Conservation (phyloP, 768 basidiomycete genomes). For the Boletus tylopilopsis region DNA sequence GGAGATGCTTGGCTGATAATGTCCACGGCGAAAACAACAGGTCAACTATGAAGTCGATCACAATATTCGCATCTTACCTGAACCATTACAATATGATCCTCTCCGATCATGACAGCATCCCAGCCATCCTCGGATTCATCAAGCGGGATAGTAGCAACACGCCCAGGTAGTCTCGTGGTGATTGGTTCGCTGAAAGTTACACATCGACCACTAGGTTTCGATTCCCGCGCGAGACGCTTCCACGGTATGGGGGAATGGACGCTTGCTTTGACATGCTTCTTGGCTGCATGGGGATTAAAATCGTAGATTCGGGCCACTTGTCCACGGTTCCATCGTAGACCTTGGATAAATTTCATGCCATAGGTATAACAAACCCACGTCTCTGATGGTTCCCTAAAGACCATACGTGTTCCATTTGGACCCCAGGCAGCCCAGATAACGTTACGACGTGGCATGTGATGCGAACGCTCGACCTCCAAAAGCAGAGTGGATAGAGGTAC, state of each 20-base stretch:
- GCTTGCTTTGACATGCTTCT: constrained; percentile 10
- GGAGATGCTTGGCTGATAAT: constrained; percentile 9
- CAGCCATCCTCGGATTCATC: constrained; percentile 15
- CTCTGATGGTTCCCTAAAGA: constrained; percentile 25
- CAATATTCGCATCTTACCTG: constrained; percentile 18
- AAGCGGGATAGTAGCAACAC: constrained; percentile 18
- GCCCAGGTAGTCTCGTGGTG: constrained; percentile 28
- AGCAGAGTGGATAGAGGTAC: constrained; percentile 31
- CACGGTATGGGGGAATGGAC: constrained; percentile 7
- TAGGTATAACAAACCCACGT: constrained; percentile 36
- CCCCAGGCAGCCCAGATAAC: constrained; percentile 34
- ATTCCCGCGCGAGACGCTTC: constrained; percentile 16
- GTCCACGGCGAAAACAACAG: neutral
- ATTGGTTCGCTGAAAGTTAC: constrained; percentile 23
- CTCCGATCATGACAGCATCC: constrained; percentile 35
- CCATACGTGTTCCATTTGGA: constrained; percentile 27
- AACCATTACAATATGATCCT: constrained; percentile 34
- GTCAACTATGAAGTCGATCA: neutral
- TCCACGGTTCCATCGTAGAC: constrained; percentile 19
- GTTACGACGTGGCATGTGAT: neutral
- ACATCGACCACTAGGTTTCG: constrained; percentile 6
- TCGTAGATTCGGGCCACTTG: constrained; percentile 28
- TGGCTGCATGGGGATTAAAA: constrained; percentile 29
- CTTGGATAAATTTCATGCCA: constrained; percentile 32
- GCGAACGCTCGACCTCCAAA: constrained; percentile 18